Conservation (phyloP, 371 early-diverging fungal species). For the Mortierella sp. region DNA sequence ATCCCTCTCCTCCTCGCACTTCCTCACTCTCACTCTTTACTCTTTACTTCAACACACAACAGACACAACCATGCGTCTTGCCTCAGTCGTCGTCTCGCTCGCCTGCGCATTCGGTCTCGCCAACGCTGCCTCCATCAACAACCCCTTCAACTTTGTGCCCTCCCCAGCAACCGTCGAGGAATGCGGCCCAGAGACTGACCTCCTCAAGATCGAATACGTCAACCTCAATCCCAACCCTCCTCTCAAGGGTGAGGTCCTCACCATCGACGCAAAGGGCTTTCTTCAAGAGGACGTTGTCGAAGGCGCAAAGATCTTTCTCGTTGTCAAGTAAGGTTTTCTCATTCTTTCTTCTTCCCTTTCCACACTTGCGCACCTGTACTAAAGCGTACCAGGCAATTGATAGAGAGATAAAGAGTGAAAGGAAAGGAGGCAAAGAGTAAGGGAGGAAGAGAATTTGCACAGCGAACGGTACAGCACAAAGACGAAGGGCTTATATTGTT, state of each 20-base stretch:
- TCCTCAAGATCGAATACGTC: slow-evolving; percentile 60
- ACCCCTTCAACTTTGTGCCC: slow-evolving; percentile 20
- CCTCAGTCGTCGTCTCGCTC: slow-evolving; percentile 37
- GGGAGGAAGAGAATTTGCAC: background rate
- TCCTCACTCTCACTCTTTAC: background rate
- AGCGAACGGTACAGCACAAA: background rate
- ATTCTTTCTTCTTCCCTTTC: slow-evolving; percentile 7
- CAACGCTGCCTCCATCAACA: slow-evolving; percentile 16
- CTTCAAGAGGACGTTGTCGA: slow-evolving; percentile 63
- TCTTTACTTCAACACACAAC: background rate
- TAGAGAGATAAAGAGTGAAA: background rate
- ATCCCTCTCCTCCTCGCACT: background rate
- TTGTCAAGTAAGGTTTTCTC: slow-evolving; percentile 62
- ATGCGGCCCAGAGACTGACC: slow-evolving; percentile 37
- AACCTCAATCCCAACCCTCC: slow-evolving; percentile 71
- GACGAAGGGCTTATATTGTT: background rate
- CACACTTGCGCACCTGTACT: background rate
- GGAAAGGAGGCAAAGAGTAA: background rate
- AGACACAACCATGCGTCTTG: slow-evolving; percentile 36
- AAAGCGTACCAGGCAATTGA: background rate
- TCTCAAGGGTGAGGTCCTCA: slow-evolving; percentile 62
- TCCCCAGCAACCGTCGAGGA: slow-evolving; percentile 23
- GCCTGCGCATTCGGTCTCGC: slow-evolving; percentile 36
- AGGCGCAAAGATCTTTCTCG: slow-evolving; percentile 64
- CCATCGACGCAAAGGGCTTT: slow-evolving; percentile 67